phyloP scores from a whole-genome alignment of 495 filamentous ascomycete genomes.

The Lasiosphaeria miniovina region DNA sequence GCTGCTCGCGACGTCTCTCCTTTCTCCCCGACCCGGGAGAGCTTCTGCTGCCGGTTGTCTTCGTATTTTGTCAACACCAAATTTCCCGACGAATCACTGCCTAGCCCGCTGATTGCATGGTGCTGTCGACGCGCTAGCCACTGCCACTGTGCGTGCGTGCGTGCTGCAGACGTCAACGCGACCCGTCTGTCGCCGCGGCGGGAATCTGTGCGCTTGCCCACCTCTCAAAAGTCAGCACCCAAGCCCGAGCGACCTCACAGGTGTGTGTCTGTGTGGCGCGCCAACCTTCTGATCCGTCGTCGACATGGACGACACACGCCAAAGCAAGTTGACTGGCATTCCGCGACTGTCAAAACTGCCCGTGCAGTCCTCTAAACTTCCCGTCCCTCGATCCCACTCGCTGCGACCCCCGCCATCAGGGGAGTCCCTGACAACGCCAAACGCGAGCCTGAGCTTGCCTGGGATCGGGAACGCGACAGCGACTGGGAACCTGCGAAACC shows the following conservation, averaged over 20 bases:
- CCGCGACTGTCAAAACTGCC: slow-evolving; percentile 32
- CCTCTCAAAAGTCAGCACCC: background rate
- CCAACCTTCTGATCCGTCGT: background rate
- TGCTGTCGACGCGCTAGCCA: slow-evolving; percentile 12
- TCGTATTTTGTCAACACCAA: background rate
- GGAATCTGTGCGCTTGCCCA: slow-evolving; percentile 10
- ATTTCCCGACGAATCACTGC: background rate
- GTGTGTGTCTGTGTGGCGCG: too few species aligned
- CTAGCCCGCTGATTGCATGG: background rate
- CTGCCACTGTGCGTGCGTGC: background rate
- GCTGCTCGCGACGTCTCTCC: background rate
- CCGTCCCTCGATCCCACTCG: slow-evolving; percentile 27
- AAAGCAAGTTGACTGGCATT: slow-evolving; percentile 24
- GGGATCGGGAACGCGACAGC: background rate
- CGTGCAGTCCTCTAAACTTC: slow-evolving; percentile 29
- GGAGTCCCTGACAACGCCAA: slow-evolving; percentile 22
- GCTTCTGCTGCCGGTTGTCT: background rate
- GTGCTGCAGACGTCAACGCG: slow-evolving; percentile 6
- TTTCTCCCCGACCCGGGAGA: background rate
- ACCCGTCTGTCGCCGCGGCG: background rate
- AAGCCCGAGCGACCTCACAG: background rate
- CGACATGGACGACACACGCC: slow-evolving; percentile 37
- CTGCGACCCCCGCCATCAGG: slow-evolving; percentile 29
- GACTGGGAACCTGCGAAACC: slow-evolving; percentile 29
- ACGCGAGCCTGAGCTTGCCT: background rate